Evolutionary conservation across 345 rosid genomes (phyloP), one percentile per base, ranked within the genome.

Genomic region (Leavenworthia alabamica): DNA sequence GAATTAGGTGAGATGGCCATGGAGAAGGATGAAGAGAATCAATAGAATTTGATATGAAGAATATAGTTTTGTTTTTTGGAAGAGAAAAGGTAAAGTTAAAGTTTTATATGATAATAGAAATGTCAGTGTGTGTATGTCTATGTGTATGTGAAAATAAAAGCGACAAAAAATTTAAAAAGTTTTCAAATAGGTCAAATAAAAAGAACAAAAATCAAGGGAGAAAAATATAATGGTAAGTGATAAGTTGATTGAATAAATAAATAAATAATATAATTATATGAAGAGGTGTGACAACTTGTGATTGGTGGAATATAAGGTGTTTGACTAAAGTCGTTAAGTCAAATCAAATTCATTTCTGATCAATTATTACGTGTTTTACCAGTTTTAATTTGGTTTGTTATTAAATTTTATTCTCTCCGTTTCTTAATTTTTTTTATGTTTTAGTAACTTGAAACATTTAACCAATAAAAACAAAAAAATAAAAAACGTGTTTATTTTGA

Each of bases 11-110:
- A 62, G 44, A 46, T 8, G 63, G 57, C 69, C 74, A 70, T 70
- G 51, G 69, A 48, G 23, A 44, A 69, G 12, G 68, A 31, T 33
- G 40, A 68, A 14, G 39, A 33, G 27, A 20, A 24, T 45, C 57
- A 54, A 55, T 39, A 37, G 13, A 46, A 45, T 62, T 40, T 70
- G 68, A 70, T n/a, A n/a, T 14, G 52, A 41, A 70, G 44, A 32
- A 70, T 24, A 62, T 55, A 46, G 56, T 62, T 32, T 45, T 28
- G 11, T 56, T 55, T 43, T 42, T 16, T 22, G 37, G 29, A 56
- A 56, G 64, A 62, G 59, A 56, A 62, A 70, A 70, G 64, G 74
- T 70, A 70, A 70, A 70, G 69, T 62, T 47, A 64, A 62, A 62
- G 64, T 47, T 47, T 47, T 47, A 62, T 70, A 62, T 70, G 69